Evolutionary conservation across 2,329 filamentous ascomycete genomes (phyloP), one percentile per base, ranked within the genome.

Genomic region (Penicillium crustosum): DNA sequence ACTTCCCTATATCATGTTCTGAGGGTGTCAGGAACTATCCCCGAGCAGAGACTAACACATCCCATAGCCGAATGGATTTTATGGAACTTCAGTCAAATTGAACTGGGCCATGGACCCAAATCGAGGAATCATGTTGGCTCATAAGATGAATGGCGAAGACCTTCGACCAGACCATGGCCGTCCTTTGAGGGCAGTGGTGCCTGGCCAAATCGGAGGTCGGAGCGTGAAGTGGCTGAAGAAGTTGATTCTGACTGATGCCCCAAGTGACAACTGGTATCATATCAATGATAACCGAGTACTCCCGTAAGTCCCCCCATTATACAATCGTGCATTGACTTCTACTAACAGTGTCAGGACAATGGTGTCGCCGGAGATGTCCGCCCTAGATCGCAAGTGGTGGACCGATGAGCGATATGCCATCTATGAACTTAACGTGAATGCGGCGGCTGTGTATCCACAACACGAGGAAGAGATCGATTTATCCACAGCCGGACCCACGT

Each of bases 241-340:
- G 63, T 83, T 97, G 59, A 89, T 92, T 43, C 74, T 97, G 50
- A 93, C 91, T 0, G 83, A 87, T 10, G 79, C 82, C 25, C 91
- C 92, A 0, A 96, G 91, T 70, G 88, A 93, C 61, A 96, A 95
- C 70, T 96, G 91, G 91, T 96, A 96, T 68, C 93, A 97, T 73
- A 91, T 95, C 61, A 93, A 94, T 74, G 93, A 97, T 73, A 97
- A 97, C 71, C 82, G 91, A 58, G 91, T 97, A 1, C 77, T 97
- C 39, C 93, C 93, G 63, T 82, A 66, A 69, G 79, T 75, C 10
- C 13, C 13, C 6, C 13, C 4, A 3, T 27, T 36, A 6, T 41
- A 9, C 2, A 12, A 25, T 19, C 8, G 2, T 25, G 33, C 17
- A 27, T 6, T 53, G 29, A 17, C 6, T 10, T 27, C 3, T 47